Base-by-base conservation (phyloP, 2,329 filamentous ascomycete species). In the Hymenoscyphus linearis region DNA sequence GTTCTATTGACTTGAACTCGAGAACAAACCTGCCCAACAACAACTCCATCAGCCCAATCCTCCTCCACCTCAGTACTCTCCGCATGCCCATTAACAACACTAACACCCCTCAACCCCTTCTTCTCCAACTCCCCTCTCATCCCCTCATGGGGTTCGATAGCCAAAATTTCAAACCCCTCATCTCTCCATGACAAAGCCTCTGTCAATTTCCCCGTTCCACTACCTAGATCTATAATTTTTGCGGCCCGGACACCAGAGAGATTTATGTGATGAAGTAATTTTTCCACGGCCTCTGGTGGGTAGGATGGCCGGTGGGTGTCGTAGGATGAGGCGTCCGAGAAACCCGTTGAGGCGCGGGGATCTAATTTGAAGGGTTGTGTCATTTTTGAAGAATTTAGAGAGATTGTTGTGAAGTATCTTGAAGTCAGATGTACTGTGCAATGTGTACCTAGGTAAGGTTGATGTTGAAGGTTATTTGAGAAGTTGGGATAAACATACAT, bases 171-270 rank as follows among this genome's bases (percentile, higher is more conserved):
- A 73, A 82, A 90, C 6, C 74, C 70, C 73, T 90, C 88, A 0
- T 79, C 76, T 34, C 86, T 76, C 14, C 73, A 75, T 6, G 84
- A 82, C 36, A 91, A 77, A 18, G 80, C 67, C 71, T 87, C 84
- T 0, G 87, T 90, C 69, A 90, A 86, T 69, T 89, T 89, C 27
- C 88, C 88, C 0, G 87, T 89, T 0, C 87, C 87, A 2, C 86
- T 85, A 1, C 82, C 87, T 18, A 90, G 76, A 70, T 90, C 87
- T 26, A 89, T 72, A 47, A 90, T 74, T 52, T 74, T 79, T 14
- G 80, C 80, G 53, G 76, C 75, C 6, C 74, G 57, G 18, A 77
- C 69, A 27, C 76, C 78, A 31, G 77, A 74, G 9, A 90, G 72
- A 5, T 77, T 74, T n/a, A 88, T 75, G 55, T 79, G 76, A 16